Evolutionary conservation across 805 yeast species (phyloP), one percentile per base, ranked within the genome.

Genomic region (Saturnispora quitensis): DNA sequence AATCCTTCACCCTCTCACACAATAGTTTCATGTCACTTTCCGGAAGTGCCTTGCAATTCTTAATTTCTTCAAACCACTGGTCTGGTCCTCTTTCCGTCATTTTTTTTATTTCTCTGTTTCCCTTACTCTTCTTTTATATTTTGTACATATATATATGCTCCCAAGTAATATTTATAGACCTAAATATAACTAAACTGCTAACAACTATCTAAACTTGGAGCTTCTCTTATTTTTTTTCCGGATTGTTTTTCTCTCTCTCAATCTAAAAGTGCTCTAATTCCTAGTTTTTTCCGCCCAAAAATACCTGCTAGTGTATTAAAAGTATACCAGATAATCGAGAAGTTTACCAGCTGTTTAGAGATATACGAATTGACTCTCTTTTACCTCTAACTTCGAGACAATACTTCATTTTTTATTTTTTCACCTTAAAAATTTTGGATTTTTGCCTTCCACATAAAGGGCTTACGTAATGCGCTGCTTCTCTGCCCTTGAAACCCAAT

Each of bases 11-110:
- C 73, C 84, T 80, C 69, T 93, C 99, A 69, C 99, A 91, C 44
- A 91, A 75, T 62, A 88, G 95, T 65, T 93, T 93, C 97, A 91
- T 91, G 66, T 91, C 98, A 50, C 84, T 76, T 68, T 91, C 99
- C 1, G 89, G 84, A 51, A 91, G 72, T 20, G 95, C 83, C 61
- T 86, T 84, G 71, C 98, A 93, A 63, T 89, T 86, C 64, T 84
- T 85, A 63, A 91, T 86, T 59, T 86, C 90, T 68, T 91, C 98
- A 56, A 91, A 78, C 99, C 99, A 93, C 62, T 82, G 87, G 62
- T 93, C 97, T 24, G 98, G 98, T 43, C 96, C 96, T 68, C 88
- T 72, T 65, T 81, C 87, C 40, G 56, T 48, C 58, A 56, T 56
- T 13, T 47, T 36, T 18, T n/a, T 24, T 13, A 6, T 40, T 27